These are phyloP conservation scores for Xylaria sp. DNA, from an alignment of 2,329 filamentous ascomycete genomes.

Conservation along the genomic window DNA sequence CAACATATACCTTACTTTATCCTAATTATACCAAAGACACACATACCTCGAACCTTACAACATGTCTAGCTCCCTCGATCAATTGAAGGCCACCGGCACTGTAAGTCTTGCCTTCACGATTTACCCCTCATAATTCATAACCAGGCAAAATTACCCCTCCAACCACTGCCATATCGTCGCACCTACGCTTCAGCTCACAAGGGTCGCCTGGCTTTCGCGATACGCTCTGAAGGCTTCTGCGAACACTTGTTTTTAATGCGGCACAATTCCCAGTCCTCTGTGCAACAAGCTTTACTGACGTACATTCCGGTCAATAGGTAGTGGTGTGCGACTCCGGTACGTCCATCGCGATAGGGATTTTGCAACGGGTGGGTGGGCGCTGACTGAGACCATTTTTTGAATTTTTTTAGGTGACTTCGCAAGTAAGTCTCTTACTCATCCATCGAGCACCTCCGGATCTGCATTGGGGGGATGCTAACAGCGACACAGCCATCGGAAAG, in stretches of 20 bases:
- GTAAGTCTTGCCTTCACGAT: constrained; percentile 66
- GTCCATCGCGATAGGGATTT: constrained; percentile 45
- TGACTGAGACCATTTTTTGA: constrained; percentile 47
- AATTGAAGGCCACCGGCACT: constrained; percentile 96
- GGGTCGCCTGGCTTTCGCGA: constrained; percentile 10
- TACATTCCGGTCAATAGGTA: constrained; percentile 63
- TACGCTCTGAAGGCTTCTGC: not conserved
- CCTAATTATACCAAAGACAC: constrained; percentile 3
- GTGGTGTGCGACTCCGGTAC: constrained; percentile 97
- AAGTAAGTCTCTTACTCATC: constrained; percentile 63
- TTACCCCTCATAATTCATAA: constrained; percentile 48
- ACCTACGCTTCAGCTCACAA: constrained; percentile 24
- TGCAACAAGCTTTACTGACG: constrained; percentile 24
- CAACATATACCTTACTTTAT: not conserved
- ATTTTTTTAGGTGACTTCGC: constrained; percentile 73
- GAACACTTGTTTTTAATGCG: not conserved
- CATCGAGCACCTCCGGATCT: not conserved
- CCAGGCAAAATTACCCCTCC: constrained; percentile 42
- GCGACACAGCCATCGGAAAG: constrained; percentile 84
- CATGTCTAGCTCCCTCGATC: constrained; percentile 92
- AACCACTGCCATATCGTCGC: constrained; percentile 34
- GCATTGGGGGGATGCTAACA: constrained; percentile 32
- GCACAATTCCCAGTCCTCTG: constrained; percentile 33
- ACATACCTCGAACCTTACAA: constrained; percentile 34
- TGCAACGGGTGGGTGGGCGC: constrained; percentile 25